Evolutionary conservation across 208 protist species (phyloP).

Genomic region (Trypanosoma scelopori): DNA sequence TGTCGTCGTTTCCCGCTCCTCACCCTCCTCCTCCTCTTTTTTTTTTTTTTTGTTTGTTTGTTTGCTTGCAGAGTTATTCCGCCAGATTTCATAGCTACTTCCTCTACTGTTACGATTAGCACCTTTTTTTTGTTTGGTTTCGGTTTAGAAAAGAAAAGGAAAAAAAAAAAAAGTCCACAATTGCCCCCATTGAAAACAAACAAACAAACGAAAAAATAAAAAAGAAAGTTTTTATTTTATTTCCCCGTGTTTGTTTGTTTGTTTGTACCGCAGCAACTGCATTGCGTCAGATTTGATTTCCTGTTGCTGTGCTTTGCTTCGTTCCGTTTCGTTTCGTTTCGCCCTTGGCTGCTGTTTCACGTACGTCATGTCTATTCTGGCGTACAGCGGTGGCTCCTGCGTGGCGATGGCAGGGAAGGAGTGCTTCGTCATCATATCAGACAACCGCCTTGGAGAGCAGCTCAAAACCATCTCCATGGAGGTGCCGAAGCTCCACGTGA

Average conservation of each 20-base stretch:
- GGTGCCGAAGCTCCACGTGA: slow-evolving; percentile 94
- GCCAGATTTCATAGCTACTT: not conserved
- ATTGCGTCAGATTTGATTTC: slow-evolving; percentile 1
- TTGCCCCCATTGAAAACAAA: too few relatives aligned
- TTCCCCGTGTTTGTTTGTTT: not conserved
- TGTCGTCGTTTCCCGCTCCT: not conserved
- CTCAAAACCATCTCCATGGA: slow-evolving; percentile 96
- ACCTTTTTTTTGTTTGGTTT: too few relatives aligned
- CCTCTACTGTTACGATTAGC: not conserved
- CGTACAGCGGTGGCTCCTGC: slow-evolving; percentile 97
- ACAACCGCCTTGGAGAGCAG: slow-evolving; percentile 96
- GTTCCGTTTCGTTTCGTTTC: not conserved
- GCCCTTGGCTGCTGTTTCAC: too few relatives aligned
- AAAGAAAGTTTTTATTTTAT: not conserved
- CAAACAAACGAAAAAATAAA: not conserved
- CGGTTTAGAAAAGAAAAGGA: too few relatives aligned
- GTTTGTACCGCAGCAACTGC: not conserved
- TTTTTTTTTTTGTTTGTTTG: slow-evolving; percentile 17
- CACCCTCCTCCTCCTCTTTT: slow-evolving; percentile 3
- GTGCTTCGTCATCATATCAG: slow-evolving; percentile 98
- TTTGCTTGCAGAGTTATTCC: not conserved
- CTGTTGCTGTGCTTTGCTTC: slow-evolving; percentile 2
- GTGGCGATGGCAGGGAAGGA: slow-evolving; percentile 98
- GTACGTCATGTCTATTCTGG: slow-evolving; percentile 93
- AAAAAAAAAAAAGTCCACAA: slow-evolving; percentile 5